A percentile compares a stretch with the other conserved stretches of the same genome.
These are phyloP conservation scores for Aspergillus flavus DNA, from an alignment of 2,329 filamentous ascomycete species.

Conservation along the genomic window DNA sequence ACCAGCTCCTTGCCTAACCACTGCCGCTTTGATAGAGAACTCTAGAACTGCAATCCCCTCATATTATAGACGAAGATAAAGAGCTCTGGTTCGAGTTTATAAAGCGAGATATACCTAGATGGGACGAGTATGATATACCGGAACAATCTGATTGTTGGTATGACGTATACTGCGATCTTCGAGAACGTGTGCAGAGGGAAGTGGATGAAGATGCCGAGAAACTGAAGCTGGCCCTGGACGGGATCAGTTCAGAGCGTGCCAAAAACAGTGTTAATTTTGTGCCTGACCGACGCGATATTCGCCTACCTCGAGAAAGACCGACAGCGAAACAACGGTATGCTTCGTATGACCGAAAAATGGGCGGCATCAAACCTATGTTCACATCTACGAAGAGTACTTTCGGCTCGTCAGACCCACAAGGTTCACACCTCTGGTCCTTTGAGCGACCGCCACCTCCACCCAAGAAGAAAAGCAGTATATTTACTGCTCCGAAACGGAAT, in stretches of 20 bases:
- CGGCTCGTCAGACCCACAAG: slow-evolving; percentile 17
- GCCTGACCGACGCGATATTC: slow-evolving; percentile 38
- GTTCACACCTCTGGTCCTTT: slow-evolving; percentile 26
- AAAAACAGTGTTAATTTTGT: slow-evolving; percentile 62
- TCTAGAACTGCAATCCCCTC: slow-evolving; percentile 75
- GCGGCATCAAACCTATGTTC: slow-evolving; percentile 30
- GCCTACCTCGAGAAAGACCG: slow-evolving; percentile 34
- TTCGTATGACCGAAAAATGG: slow-evolving; percentile 35
- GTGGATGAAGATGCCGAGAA: slow-evolving; percentile 61
- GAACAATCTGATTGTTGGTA: slow-evolving; percentile 72
- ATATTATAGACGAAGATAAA: slow-evolving; percentile 68
- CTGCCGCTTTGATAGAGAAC: slow-evolving; percentile 41
- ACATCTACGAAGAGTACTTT: slow-evolving; percentile 10
- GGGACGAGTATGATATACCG: slow-evolving; percentile 67
- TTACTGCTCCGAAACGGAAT: slow-evolving; percentile 40
- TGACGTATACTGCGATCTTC: slow-evolving; percentile 73
- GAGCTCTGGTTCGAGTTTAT: slow-evolving; percentile 83
- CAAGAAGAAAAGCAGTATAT: slow-evolving; percentile 39
- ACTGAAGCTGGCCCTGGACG: slow-evolving; percentile 60
- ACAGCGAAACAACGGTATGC: slow-evolving; percentile 35
- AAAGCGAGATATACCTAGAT: slow-evolving; percentile 71
- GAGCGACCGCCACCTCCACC: slow-evolving; percentile 26
- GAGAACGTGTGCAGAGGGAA: slow-evolving; percentile 59
- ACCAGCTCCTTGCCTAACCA: slow-evolving; percentile 7
- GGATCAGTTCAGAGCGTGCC: slow-evolving; percentile 60